Evolutionary conservation across 2,329 filamentous ascomycete species (phyloP).

Genomic region (Aspergillus viridinutans): DNA sequence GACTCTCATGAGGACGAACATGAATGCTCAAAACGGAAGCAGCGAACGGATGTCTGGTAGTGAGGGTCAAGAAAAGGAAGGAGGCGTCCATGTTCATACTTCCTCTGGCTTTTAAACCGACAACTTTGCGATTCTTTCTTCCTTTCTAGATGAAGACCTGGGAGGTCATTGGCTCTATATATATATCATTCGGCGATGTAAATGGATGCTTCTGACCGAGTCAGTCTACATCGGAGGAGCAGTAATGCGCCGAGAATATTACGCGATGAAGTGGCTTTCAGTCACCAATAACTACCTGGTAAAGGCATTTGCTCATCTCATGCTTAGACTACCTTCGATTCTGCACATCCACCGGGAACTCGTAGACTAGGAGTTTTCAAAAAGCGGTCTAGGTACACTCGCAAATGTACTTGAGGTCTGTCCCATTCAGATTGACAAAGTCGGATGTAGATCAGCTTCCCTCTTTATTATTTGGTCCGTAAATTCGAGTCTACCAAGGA

Average conservation of each 20-base stretch:
- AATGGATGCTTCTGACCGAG: not conserved
- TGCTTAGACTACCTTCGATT: not conserved
- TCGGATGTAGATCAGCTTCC: too few species aligned
- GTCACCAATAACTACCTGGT: not conserved
- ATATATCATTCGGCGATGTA: not conserved
- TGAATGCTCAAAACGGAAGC: not conserved
- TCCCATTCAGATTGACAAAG: not conserved
- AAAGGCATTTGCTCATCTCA: not conserved
- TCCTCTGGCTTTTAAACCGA: not conserved
- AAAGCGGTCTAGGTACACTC: not conserved
- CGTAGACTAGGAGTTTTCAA: not conserved
- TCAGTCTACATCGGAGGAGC: not conserved
- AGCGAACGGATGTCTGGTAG: not conserved
- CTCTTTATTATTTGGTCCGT: too few species aligned
- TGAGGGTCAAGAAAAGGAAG: not conserved
- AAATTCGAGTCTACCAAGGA: too few species aligned
- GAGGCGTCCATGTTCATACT: not conserved
- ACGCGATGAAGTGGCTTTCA: not conserved
- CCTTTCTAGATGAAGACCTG: not conserved
- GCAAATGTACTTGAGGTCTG: not conserved
- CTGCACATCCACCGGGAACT: not conserved
- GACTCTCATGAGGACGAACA: not conserved
- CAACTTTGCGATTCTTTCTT: not conserved
- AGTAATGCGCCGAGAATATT: not conserved
- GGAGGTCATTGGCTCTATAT: not conserved